Base-by-base conservation (phyloP, 352 stramenopile genomes). In the Globisporangium takayamanum region DNA sequence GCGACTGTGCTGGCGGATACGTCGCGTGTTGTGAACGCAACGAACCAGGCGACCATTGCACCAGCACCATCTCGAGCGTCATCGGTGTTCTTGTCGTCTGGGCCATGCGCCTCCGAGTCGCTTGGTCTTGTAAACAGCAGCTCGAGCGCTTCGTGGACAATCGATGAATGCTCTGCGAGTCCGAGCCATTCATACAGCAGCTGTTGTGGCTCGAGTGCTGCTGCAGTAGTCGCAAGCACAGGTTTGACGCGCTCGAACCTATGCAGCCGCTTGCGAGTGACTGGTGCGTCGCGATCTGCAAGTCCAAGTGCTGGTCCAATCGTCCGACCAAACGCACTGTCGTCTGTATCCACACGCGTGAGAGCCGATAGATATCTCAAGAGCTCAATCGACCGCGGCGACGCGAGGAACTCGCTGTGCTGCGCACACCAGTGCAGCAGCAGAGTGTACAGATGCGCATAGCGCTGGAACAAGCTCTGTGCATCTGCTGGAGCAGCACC, bases 1-100 rank as follows among this genome's bases (percentile, higher is more conserved):
- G 54, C 50, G 20, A 82, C 68, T 6, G 57, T 55, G 22, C 63
- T 59, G 26, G 53, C 60, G 7, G 64, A 50, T 14, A 8, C 36
- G 41, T 22, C 47, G 36, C 55, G 53, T 2, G 42, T 20, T 15
- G 16, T 50, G 54, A 72, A 69, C 1, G 70, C 70, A 33, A 87
- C 74, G 59, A 79, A 80, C 78, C 78, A 88, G 12, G 64, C 64
- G 3, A 87, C 55, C 18, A 88, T 69, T 5, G 42, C 48, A 3
- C 47, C 42, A 16, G 72, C 73, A 15, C 63, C 41, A 4, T 45
- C 41, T 50, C 14, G 4, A 44, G 26, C 33, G 3, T 16, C 45
- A 10, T 33, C 16, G 11, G 33, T 53, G 11, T 47, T 20, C 28
- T 3, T 47, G 16, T 12, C 46, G 28, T 46, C 33, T 53, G 15